phyloP scores from a whole-genome alignment of 2,329 filamentous ascomycete genomes.

The Neonectria faginata region DNA sequence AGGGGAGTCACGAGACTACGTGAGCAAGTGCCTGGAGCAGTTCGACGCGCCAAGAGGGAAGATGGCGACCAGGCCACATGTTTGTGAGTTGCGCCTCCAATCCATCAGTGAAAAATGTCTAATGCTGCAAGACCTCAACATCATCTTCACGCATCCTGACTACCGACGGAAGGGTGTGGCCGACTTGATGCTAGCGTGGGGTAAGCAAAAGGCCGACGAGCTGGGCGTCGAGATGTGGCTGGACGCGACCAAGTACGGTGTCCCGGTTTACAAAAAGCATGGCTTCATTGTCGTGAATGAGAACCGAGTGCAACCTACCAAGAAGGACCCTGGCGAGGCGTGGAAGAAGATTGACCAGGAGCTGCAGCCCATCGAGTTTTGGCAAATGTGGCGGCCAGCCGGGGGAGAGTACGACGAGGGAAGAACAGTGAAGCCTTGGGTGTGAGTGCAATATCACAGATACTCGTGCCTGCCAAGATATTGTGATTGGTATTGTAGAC shows the following conservation, averaged over 20 bases:
- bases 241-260: conserved; percentile 37
- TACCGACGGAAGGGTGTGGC: conserved; percentile 39
- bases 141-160: conserved; percentile 40
- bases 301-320: conserved; percentile 25
- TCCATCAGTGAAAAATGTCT: neutral
- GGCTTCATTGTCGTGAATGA: conserved; percentile 35
- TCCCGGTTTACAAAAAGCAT: conserved; percentile 41
- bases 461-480: neutral
- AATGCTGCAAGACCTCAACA: conserved; percentile 33
- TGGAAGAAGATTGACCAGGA: conserved; percentile 33
- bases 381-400: conserved; percentile 40
- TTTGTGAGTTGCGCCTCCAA: conserved; percentile 28
- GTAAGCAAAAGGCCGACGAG: conserved; percentile 40
- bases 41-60: conserved; percentile 33
- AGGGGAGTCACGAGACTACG: conserved; percentile 35
- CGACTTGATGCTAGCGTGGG: conserved; percentile 38
- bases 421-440: conserved; percentile 33
- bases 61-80: conserved; percentile 38
- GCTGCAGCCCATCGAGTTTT: conserved; percentile 33
- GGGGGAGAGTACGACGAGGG: conserved; percentile 36
- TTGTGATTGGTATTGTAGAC: no score
- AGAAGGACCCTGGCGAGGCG: conserved; percentile 26
- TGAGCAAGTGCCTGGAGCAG: conserved; percentile 33
- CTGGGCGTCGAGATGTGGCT: conserved; percentile 43
- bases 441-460: conserved; percentile 1